Evolutionary conservation across 2,329 filamentous ascomycete genomes (phyloP).

Genomic region (Sclerotinia trifoliorum): DNA sequence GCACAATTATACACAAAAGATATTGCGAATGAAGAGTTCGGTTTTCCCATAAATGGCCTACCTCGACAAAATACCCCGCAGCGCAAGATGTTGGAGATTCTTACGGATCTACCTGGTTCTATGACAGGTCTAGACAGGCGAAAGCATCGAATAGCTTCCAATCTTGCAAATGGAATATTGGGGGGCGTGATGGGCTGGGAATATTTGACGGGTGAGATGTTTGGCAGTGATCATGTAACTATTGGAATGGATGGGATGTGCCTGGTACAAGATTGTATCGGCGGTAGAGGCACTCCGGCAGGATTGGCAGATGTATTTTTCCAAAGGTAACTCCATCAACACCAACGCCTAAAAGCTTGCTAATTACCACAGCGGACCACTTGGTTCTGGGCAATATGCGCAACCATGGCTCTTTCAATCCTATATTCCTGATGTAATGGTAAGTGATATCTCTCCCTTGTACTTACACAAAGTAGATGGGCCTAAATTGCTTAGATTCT

Average conservation of each 20-base stretch:
- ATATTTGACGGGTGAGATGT: conserved; percentile 42
- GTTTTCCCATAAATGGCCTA: not conserved
- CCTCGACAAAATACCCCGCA: not conserved
- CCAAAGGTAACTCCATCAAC: conserved; percentile 28
- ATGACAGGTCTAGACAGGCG: conserved; percentile 25
- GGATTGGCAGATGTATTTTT: conserved; percentile 37
- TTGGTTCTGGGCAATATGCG: conserved; percentile 38
- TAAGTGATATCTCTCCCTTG: conserved; percentile 21
- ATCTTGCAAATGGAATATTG: conserved; percentile 27
- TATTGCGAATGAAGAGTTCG: not conserved
- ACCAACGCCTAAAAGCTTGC: conserved; percentile 25
- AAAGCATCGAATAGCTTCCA: conserved; percentile 20
- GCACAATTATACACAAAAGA: not conserved
- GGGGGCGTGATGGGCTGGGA: conserved; percentile 40
- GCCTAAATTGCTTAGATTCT: conserved; percentile 33
- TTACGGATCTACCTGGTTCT: conserved; percentile 39
- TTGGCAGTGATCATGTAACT: conserved; percentile 39
- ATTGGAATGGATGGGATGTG: conserved; percentile 42
- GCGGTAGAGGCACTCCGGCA: conserved; percentile 36
- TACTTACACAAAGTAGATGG: not conserved
- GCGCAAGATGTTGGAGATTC: conserved; percentile 37
- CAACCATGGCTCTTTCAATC: conserved; percentile 41
- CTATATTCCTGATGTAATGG: conserved; percentile 41
- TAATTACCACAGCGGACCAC: conserved; percentile 31
- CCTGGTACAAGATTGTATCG: conserved; percentile 39